Percentiles rank a stretch among this genome's conserved stretches.
phyloP scores from a whole-genome alignment of 2,329 filamentous ascomycete genomes.

The Ceratocystis colombiana region DNA sequence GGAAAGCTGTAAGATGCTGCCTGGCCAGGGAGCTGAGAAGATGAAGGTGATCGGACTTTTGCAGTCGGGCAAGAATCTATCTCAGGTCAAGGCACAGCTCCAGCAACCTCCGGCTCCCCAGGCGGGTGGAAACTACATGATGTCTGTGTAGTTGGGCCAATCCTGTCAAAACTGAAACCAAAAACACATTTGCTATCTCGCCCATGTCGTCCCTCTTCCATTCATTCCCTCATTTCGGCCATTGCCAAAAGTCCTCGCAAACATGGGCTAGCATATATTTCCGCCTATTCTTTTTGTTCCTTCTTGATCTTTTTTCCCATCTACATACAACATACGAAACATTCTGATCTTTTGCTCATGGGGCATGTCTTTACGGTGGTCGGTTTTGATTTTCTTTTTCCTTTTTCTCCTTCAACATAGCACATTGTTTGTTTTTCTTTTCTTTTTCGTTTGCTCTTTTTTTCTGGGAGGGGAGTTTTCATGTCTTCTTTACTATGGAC shows the following conservation, averaged over 20 bases:
- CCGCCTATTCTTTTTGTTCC: neutral
- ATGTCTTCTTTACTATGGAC: conserved; percentile 17
- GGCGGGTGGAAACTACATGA: conserved; percentile 58
- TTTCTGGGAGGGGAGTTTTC: conserved; percentile 8
- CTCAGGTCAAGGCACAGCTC: conserved; percentile 24
- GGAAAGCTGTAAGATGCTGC: conserved; percentile 55
- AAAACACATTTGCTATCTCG: no score
- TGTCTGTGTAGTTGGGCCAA: conserved; percentile 49
- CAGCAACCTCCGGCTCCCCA: conserved; percentile 18
- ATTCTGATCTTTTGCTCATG: conserved; percentile 13
- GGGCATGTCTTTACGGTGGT: conserved; percentile 7
- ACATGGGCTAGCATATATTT: conserved; percentile 17
- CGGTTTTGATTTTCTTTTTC: neutral
- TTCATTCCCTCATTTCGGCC: neutral
- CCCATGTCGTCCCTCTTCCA: no score
- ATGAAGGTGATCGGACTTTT: conserved; percentile 76
- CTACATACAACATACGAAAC: neutral
- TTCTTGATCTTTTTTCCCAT: conserved; percentile 3
- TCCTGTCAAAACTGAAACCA: no score
- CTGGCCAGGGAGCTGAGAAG: conserved; percentile 79
- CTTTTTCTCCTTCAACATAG: conserved; percentile 9
- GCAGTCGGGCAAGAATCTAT: conserved; percentile 69
- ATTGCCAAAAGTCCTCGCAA: conserved; percentile 13
- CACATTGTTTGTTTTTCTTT: conserved; percentile 8
- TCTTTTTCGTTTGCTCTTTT: conserved; percentile 9